Percentiles rank a stretch among this genome's conserved stretches.
Evolutionary conservation across 2,329 filamentous ascomycete genomes (phyloP).

Genomic region (Botrytis medusae): DNA sequence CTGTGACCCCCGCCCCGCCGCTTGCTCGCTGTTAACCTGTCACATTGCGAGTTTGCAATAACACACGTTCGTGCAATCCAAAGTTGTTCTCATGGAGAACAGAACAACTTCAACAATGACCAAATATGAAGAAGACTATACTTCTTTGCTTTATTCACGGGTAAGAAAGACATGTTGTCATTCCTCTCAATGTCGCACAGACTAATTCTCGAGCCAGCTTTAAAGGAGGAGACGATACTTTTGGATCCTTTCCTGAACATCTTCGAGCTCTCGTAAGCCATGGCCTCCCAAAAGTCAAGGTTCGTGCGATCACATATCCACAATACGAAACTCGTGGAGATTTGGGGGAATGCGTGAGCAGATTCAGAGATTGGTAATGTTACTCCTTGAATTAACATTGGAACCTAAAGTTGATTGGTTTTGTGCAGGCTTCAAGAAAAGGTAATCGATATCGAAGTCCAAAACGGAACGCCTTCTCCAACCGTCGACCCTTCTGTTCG

Average conservation of each 20-base stretch:
- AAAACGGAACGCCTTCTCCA: conserved; percentile 73
- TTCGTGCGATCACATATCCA: conserved; percentile 72
- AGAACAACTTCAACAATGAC: conserved; percentile 2
- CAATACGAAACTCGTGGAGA: conserved; percentile 81
- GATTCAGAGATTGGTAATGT: conserved; percentile 71
- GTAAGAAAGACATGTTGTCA: conserved; percentile 65
- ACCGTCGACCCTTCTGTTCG: conserved; percentile 84
- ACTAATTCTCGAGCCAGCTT: conserved; percentile 13
- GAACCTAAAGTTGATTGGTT: conserved; percentile 14
- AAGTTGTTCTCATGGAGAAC: neutral
- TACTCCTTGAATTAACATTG: neutral
- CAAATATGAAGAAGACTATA: conserved; percentile 72
- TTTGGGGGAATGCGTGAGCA: conserved; percentile 65
- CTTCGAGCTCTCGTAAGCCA: conserved; percentile 63
- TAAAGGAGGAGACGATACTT: conserved; percentile 75
- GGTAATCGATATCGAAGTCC: conserved; percentile 92
- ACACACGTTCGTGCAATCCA: neutral
- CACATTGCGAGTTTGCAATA: neutral
- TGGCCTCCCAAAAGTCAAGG: conserved; percentile 66
- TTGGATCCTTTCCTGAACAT: conserved; percentile 73
- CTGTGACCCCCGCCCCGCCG: neutral
- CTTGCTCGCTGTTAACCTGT: neutral
- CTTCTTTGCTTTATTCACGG: conserved; percentile 84
- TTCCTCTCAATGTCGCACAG: conserved; percentile 7
- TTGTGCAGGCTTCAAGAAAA: conserved; percentile 74